phyloP scores from a whole-genome alignment of 805 yeast species.

The Ogataea nonfermentans region DNA sequence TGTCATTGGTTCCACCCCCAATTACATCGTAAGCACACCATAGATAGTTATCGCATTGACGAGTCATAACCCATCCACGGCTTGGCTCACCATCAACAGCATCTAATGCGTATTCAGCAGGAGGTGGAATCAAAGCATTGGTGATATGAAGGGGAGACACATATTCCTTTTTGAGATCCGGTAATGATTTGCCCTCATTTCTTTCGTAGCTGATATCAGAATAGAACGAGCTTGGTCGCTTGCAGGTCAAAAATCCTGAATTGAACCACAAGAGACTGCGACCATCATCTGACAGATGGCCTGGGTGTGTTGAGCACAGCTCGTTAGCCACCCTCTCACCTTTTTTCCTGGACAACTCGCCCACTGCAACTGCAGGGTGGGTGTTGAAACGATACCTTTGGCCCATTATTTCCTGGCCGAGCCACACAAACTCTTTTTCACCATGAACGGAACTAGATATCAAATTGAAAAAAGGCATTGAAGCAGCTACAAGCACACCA shows the following conservation, averaged over 20 bases:
- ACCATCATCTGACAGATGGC: constrained; percentile 53
- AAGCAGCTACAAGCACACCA: constrained; percentile 44
- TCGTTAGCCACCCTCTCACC: constrained; percentile 37
- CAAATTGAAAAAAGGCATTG: constrained; percentile 42
- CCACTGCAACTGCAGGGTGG: constrained; percentile 57
- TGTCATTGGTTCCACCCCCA: constrained; percentile 45
- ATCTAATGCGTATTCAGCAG: constrained; percentile 36
- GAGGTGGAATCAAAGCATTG: constrained; percentile 53
- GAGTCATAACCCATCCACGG: constrained; percentile 54
- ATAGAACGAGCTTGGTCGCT: constrained; percentile 40
- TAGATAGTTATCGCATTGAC: constrained; percentile 51
- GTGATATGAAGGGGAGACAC: constrained; percentile 41
- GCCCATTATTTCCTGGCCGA: constrained; percentile 59
- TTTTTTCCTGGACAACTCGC: constrained; percentile 36
- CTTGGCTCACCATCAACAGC: constrained; percentile 42
- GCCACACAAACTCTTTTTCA: constrained; percentile 77
- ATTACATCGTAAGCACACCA: constrained; percentile 62
- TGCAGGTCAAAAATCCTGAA: constrained; percentile 66
- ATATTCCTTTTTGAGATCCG: constrained; percentile 38
- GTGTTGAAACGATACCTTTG: constrained; percentile 51
- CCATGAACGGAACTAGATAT: constrained; percentile 62
- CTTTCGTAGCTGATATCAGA: constrained; percentile 37
- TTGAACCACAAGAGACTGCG: constrained; percentile 61
- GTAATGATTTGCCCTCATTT: constrained; percentile 25
- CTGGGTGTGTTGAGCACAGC: constrained; percentile 63